Evolutionary conservation across 1,139 yeast species (phyloP), one percentile per base, ranked within the genome.

Genomic region (Yamadazyma diddensiae): DNA sequence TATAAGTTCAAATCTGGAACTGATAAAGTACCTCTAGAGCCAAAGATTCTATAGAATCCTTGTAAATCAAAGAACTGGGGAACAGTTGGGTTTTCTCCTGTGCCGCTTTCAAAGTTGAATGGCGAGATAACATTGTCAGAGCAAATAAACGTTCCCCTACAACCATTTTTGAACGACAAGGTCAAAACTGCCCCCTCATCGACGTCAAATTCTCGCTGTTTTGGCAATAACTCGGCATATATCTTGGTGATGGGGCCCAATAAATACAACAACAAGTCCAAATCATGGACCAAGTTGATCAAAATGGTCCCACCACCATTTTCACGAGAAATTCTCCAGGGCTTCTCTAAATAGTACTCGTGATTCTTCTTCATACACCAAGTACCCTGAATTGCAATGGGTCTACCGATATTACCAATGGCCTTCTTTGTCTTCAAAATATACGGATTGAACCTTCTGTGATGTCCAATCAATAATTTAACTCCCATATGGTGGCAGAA

Each of bases 161-260:
- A 51, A 1, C 71, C 71, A 37, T 45, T 56, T 17, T 43, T 41
- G 39, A 65, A 65, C 16, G 52, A 44, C 7, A 65, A 35, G 8
- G 66, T 59, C 14, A 65, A 46, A 3, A 57, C 62, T 1, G 70
- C 70, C 14, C 70, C 71, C 43, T 65, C 71, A 36, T 65, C 71
- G n/a, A 57, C 68, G 5, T 41, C 39, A 28, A 48, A 51, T 15
- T 55, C 49, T 33, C 70, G 46, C 39, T 62, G 67, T 41, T 59
- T 61, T 26, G 50, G 42, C 25, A 61, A 46, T 24, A 57, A 44
- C 37, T 65, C 71, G 1, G 70, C 70, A 37, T 62, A 65, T 9
- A 65, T 57, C 31, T 57, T 51, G 16, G 53, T 58, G 15, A 65
- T 57, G 0, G 69, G 69, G 1, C 72, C 72, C 35, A 65, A 50